Evolutionary conservation across 2,329 filamentous ascomycete species (phyloP).

Genomic region (Thielaviopsis euricoi): DNA sequence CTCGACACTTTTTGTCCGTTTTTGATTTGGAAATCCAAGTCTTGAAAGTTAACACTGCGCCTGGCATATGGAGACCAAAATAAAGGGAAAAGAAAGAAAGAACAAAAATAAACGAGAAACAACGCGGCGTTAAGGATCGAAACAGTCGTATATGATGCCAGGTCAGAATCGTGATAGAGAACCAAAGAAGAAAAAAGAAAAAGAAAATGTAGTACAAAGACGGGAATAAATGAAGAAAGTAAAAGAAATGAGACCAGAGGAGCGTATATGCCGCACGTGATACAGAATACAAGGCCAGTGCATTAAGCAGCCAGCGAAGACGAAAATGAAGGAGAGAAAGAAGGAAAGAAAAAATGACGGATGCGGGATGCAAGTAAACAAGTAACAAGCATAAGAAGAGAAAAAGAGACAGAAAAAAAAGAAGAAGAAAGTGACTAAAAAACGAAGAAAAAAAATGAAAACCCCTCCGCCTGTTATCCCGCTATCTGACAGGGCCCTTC

Average conservation of each 20-base stretch:
- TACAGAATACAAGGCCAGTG: neutral
- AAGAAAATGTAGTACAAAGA: neutral
- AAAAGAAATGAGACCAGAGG: conserved; percentile 1
- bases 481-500: conserved; percentile 19
- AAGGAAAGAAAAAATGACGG: neutral
- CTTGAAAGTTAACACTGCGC: neutral
- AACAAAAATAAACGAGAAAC: neutral
- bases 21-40: too few species aligned
- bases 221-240: conserved; percentile 1
- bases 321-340: neutral
- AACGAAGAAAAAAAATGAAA: conserved; percentile 1
- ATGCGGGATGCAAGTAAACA: neutral
- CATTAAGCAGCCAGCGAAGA: neutral
- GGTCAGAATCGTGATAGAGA: neutral
- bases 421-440: conserved; percentile 2
- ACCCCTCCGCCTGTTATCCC: neutral
- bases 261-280: neutral
- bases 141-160: neutral
- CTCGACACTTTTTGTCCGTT: neutral
- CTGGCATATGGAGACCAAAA: neutral
- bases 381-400: neutral
- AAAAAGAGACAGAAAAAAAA: neutral
- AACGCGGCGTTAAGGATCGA: neutral
- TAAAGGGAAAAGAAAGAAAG: neutral
- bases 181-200: neutral